Conservation (phyloP, 805 yeast species). For the Pichia cephalocereana region DNA sequence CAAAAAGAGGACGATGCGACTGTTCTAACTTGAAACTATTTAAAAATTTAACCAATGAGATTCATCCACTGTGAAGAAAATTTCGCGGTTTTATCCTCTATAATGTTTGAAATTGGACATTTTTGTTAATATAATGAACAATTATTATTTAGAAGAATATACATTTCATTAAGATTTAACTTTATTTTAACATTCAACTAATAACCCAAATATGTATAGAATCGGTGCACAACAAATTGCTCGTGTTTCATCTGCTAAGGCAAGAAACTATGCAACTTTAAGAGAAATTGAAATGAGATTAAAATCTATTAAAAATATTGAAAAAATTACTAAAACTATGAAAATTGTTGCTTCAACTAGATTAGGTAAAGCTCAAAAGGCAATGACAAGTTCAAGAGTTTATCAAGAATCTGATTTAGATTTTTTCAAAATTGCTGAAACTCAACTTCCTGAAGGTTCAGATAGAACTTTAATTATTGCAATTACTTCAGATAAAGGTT, state of each 20-base stretch:
- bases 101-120: too few relatives aligned
- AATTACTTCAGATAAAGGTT: constrained; percentile 93
- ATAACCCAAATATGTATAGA: constrained; percentile 36
- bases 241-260: constrained; percentile 35
- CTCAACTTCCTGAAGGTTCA: constrained; percentile 39
- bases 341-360: constrained; percentile 98
- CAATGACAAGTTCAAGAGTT: constrained; percentile 80
- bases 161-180: too few relatives aligned
- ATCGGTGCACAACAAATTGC: constrained; percentile 43
- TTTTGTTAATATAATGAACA: too few relatives aligned
- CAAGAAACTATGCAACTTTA: constrained; percentile 91
- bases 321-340: constrained; percentile 99
- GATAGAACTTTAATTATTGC: constrained; percentile 73
- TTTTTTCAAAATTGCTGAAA: constrained; percentile 76
- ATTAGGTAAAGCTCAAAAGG: constrained; percentile 89
- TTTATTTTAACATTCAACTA: too few relatives aligned
- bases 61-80: too few relatives aligned
- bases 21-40: too few relatives aligned
- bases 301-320: constrained; percentile 97
- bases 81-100: too few relatives aligned
- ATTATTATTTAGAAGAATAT: too few relatives aligned
- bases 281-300: constrained; percentile 98
- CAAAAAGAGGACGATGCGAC: too few relatives aligned
- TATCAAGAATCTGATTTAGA: constrained; percentile 74
- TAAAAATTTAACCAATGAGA: too few relatives aligned